Evolutionary conservation across 495 filamentous ascomycete genomes (phyloP), one percentile per base, ranked within the genome.

Genomic region (Penicillium flavigenum): DNA sequence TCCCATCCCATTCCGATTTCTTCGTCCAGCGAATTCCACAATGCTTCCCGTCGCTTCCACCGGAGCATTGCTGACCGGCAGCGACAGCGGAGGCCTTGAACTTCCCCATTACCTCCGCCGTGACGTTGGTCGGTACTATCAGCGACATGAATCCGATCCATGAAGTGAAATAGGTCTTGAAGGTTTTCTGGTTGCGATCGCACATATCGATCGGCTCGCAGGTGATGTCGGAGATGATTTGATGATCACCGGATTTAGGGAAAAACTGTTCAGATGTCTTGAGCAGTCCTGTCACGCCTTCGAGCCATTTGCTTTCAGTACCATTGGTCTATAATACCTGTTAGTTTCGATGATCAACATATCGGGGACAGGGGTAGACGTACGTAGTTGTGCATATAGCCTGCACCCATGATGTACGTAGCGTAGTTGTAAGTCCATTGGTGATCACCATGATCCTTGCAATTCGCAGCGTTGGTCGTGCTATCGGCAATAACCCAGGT

Each of bases 351-450:
- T 31, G 1, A 9, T 5, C 11, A 10, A 22, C 36, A 8, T 36
- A 8, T 27, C 5, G 9, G 42, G 5, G n/a, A 47, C 36, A 22
- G 10, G 38, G 12, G 10, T 24, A 38, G 31, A 59, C 74, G 47
- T 72, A 79, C 81, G 53, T 82, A 61, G 61, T 90, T 90, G 72
- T 86, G 87, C 87, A 91, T 89, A 60, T 83, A 81, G 29, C 86
- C 86, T 2, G 86, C 81, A 10, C 89, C 89, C 49, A 81, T 78
- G 36, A 91, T 72, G 69, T 81, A 89, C 20, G 87, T 84, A 46
- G 85, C 89, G 32, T 85, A 79, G 65, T 87, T 88, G 71, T 91
- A 91, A 2, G 81, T 81, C 85, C 85, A 90, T 69, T 90, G 86
- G 29, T 84, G 74, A 57, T 77, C 65, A 57, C 84, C 83, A 54